Percentiles rank a stretch among this genome's conserved stretches.
These are phyloP conservation scores for Solanum lycopersicoides DNA, from an alignment of 257 asterid species.

Conservation along the genomic window DNA sequence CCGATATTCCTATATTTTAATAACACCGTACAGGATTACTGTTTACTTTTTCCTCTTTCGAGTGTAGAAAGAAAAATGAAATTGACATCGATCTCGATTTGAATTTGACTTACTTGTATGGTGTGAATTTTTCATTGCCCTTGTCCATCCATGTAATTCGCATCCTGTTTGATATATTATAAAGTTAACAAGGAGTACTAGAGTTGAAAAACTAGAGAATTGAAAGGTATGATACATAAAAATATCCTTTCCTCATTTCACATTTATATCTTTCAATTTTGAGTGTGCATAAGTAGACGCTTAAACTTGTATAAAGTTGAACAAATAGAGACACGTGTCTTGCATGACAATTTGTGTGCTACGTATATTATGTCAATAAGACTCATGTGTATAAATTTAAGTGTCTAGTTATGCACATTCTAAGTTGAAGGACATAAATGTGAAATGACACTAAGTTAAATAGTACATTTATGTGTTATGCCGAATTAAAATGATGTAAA, in stretches of 20 bases:
- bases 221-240: not conserved
- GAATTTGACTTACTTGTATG: slow-evolving; percentile 14
- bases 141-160: slow-evolving; percentile 8
- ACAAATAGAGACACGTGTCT: too few species aligned
- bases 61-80: not conserved
- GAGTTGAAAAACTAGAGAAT: not conserved
- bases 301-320: too few species aligned
- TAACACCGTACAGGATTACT: not conserved
- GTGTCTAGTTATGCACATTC: too few species aligned
- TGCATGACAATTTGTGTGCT: too few species aligned
- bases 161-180: slow-evolving; percentile 1
- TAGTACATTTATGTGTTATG: too few species aligned
- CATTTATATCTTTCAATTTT: too few species aligned
- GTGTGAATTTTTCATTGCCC: slow-evolving; percentile 1
- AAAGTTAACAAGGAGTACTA: not conserved
- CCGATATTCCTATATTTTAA: slow-evolving; percentile 1
- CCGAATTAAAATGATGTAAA: not conserved
- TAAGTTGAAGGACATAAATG: too few species aligned
- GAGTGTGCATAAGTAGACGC: too few species aligned
- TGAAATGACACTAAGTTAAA: too few species aligned
- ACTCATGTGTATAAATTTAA: too few species aligned
- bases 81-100: not conserved
- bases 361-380: too few species aligned
- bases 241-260: not conserved
- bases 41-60: not conserved